A percentile compares a stretch with the other conserved stretches of the same genome.
These are phyloP conservation scores for Leccinum truebloodii DNA, from an alignment of 768 basidiomycete species.

Conservation along the genomic window DNA sequence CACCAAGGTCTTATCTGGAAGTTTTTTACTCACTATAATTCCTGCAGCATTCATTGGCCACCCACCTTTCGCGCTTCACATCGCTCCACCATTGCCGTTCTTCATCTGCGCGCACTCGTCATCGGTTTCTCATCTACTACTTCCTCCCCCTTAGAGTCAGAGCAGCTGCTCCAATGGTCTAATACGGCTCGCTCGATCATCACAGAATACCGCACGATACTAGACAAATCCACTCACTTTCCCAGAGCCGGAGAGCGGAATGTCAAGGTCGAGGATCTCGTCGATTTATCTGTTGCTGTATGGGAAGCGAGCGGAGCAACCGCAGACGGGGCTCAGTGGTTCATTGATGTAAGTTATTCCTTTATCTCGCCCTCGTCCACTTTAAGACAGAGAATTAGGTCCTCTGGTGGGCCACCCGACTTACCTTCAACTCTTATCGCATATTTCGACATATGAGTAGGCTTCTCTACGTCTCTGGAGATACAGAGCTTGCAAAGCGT, in stretches of 20 bases:
- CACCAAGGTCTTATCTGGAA: slow-evolving; percentile 52
- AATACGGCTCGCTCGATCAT: slow-evolving; percentile 65
- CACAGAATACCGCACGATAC: slow-evolving; percentile 66
- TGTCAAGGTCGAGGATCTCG: slow-evolving; percentile 77
- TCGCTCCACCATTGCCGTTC: slow-evolving; percentile 63
- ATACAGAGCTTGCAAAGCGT: slow-evolving; percentile 64
- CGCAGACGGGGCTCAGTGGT: slow-evolving; percentile 70
- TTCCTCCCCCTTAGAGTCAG: slow-evolving; percentile 23
- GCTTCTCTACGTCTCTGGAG: slow-evolving; percentile 62
- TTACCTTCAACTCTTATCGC: slow-evolving; percentile 91
- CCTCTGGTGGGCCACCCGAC: slow-evolving; percentile 91
- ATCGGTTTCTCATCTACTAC: slow-evolving; percentile 40
- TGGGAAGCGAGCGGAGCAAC: slow-evolving; percentile 77
- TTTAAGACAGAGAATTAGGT: slow-evolving; percentile 46
- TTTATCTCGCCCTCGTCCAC: background rate
- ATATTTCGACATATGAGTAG: slow-evolving; percentile 85
- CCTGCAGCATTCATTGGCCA: slow-evolving; percentile 73
- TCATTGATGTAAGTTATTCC: slow-evolving; percentile 66
- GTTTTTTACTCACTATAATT: slow-evolving; percentile 60
- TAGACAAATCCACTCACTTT: slow-evolving; percentile 71
- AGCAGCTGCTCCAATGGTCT: slow-evolving; percentile 55
- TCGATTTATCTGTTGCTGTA: slow-evolving; percentile 73
- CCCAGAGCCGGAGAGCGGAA: slow-evolving; percentile 83
- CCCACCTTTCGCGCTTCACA: slow-evolving; percentile 75
- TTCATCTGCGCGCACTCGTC: slow-evolving; percentile 76